A percentile compares a stretch with the other conserved stretches of the same genome.
Evolutionary conservation across 2,329 filamentous ascomycete species (phyloP).

Genomic region (Boeremia lycopersici): DNA sequence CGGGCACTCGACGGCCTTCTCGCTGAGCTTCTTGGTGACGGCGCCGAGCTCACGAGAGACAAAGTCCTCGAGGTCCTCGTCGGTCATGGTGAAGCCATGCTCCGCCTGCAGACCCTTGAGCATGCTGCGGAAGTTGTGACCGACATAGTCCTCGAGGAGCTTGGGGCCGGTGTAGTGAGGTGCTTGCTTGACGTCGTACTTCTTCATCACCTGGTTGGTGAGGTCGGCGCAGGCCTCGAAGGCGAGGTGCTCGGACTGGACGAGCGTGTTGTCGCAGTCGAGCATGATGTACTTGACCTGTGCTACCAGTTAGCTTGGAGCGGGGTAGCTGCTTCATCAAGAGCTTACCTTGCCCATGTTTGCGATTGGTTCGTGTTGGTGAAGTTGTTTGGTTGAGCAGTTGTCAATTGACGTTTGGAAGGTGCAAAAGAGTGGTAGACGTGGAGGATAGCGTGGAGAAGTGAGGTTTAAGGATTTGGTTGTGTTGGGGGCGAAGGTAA

Average conservation of each 20-base stretch:
- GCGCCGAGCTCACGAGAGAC: constrained; percentile 79
- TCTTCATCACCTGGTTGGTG: constrained; percentile 81
- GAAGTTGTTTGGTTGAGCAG: constrained; percentile 15
- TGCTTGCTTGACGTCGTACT: constrained; percentile 66
- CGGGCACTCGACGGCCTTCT: constrained; percentile 69
- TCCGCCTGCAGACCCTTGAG: constrained; percentile 76
- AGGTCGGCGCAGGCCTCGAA: constrained; percentile 91
- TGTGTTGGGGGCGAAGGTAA: constrained; percentile 32
- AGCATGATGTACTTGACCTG: constrained; percentile 59
- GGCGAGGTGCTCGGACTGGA: constrained; percentile 86
- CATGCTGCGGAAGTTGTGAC: constrained; percentile 95
- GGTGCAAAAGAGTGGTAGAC: constrained; percentile 16
- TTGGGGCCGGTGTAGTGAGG: constrained; percentile 77
- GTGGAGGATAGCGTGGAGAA: constrained; percentile 4
- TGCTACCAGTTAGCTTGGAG: constrained; percentile 25
- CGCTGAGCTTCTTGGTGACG: constrained; percentile 79
- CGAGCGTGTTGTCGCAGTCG: constrained; percentile 84
- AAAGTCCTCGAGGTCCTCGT: constrained; percentile 73
- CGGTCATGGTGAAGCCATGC: constrained; percentile 72
- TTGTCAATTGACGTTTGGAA: constrained; percentile 28
- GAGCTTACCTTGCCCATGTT: constrained; percentile 42
- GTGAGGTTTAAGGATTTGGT: constrained; percentile 4
- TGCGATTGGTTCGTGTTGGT: constrained; percentile 21
- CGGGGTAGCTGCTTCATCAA: constrained; percentile 18
- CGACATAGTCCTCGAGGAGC: constrained; percentile 86